Conservation (phyloP, 768 basidiomycete species). For the Dictyophora rubrovolvata region DNA sequence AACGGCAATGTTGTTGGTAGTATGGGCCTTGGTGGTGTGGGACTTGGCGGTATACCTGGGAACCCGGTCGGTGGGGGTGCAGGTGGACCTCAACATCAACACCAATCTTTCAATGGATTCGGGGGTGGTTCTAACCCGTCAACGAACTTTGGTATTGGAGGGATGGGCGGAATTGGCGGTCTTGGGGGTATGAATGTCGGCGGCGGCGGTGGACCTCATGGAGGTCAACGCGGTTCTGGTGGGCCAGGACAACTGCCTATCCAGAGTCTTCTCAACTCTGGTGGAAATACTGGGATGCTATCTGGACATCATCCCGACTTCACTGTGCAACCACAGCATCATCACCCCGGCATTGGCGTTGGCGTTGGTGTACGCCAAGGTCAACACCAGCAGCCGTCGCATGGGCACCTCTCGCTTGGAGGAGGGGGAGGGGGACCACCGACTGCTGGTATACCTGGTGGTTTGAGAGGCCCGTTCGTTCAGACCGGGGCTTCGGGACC, state of each 20-base stretch:
- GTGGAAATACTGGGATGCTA: slow-evolving; percentile 40
- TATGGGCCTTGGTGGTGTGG: slow-evolving; percentile 19
- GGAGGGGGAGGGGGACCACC: not conserved
- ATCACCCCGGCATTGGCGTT: slow-evolving; percentile 37
- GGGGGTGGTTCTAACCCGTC: not conserved
- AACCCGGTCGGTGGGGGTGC: not conserved
- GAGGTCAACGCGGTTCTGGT: not conserved
- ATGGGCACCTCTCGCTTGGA: not conserved
- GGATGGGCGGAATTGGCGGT: slow-evolving; percentile 1
- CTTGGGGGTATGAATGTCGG: not conserved
- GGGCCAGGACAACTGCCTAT: not conserved
- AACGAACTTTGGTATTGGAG: slow-evolving; percentile 12
- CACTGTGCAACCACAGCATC: slow-evolving; percentile 41
- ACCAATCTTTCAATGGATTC: slow-evolving; percentile 31
- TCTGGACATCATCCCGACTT: slow-evolving; percentile 31
- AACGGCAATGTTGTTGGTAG: slow-evolving; percentile 25
- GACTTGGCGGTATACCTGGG: slow-evolving; percentile 12
- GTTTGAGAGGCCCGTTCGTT: not conserved
- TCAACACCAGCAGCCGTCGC: slow-evolving; percentile 17
- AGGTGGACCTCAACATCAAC: slow-evolving; percentile 31
- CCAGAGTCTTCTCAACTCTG: slow-evolving; percentile 4
- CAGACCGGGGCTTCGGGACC: not conserved
- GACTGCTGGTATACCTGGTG: not conserved
- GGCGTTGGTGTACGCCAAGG: slow-evolving; percentile 22
- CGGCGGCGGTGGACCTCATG: not conserved